phyloP scores from a whole-genome alignment of 306 rosid genomes.

The Ammopiptanthus mongolicus region DNA sequence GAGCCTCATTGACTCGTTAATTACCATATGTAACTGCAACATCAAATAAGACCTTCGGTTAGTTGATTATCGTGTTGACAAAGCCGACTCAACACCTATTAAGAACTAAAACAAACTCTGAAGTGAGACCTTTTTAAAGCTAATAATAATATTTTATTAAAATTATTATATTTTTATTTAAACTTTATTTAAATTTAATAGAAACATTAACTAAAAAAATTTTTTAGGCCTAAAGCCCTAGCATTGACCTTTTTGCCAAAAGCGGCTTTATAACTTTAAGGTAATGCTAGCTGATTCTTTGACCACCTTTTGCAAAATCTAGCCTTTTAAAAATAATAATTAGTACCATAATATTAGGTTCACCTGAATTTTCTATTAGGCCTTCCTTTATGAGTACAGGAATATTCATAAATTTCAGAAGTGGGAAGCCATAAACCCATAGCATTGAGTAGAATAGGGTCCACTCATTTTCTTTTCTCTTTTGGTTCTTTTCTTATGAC shows the following conservation, averaged over 20 bases:
- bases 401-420: not conserved
- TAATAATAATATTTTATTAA: no score
- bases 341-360: not conserved
- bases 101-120: no score
- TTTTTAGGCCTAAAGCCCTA: no score
- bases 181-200: no score
- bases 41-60: not conserved
- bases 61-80: not conserved
- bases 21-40: conserved; percentile 73
- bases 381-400: not conserved
- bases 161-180: no score
- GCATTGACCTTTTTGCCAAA: no score
- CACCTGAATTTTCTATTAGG: not conserved
- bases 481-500: not conserved
- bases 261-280: not conserved
- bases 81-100: no score
- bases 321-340: not conserved
- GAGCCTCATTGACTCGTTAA: conserved; percentile 78
- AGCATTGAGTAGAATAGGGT: conserved; percentile 12
- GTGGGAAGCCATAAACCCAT: conserved; percentile 25
- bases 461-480: not conserved
- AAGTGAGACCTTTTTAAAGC: no score
- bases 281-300: not conserved
- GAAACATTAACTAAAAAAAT: no score
- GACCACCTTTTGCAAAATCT: conserved; percentile 9